Percentiles rank a stretch among this genome's conserved stretches.
These are phyloP conservation scores for Fusarium sp. DNA, from an alignment of 2,329 filamentous ascomycete species.

Conservation along the genomic window DNA sequence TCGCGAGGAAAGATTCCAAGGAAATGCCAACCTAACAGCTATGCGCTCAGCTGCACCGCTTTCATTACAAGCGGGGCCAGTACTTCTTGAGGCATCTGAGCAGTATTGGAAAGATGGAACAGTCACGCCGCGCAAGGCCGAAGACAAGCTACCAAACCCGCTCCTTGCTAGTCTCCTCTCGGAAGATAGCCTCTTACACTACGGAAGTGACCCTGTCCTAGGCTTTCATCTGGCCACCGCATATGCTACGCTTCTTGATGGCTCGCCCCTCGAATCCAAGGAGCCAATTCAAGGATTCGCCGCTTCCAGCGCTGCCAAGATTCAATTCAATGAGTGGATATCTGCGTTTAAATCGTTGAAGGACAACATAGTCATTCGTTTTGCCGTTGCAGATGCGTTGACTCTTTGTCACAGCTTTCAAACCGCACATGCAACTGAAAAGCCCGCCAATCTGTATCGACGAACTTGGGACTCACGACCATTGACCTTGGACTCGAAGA, in stretches of 20 bases:
- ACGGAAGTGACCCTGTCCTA: constrained; percentile 64
- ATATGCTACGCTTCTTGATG: constrained; percentile 54
- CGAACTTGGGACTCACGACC: constrained; percentile 55
- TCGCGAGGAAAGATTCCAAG: constrained; percentile 21
- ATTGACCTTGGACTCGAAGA: constrained; percentile 58
- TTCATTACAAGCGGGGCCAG: constrained; percentile 44
- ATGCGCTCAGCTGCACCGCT: constrained; percentile 58
- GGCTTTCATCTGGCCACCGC: constrained; percentile 70
- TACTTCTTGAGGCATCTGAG: constrained; percentile 42
- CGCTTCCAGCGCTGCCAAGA: constrained; percentile 54
- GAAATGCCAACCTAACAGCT: constrained; percentile 47
- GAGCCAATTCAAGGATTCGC: constrained; percentile 33
- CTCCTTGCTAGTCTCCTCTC: constrained; percentile 57
- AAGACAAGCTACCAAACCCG: constrained; percentile 58
- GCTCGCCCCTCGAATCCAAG: constrained; percentile 55
- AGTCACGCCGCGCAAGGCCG: constrained; percentile 39
- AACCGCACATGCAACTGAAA: constrained; percentile 49
- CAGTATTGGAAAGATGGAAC: constrained; percentile 56
- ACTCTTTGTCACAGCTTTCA: constrained; percentile 67
- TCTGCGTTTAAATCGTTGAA: constrained; percentile 54
- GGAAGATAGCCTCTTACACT: constrained; percentile 57
- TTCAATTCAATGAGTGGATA: constrained; percentile 63
- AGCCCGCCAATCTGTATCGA: constrained; percentile 58
- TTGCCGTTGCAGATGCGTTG: constrained; percentile 63
- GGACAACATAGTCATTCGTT: constrained; percentile 58